Conservation (phyloP, 176 grass and related monocot genomes). For the Hordeum marinum region DNA sequence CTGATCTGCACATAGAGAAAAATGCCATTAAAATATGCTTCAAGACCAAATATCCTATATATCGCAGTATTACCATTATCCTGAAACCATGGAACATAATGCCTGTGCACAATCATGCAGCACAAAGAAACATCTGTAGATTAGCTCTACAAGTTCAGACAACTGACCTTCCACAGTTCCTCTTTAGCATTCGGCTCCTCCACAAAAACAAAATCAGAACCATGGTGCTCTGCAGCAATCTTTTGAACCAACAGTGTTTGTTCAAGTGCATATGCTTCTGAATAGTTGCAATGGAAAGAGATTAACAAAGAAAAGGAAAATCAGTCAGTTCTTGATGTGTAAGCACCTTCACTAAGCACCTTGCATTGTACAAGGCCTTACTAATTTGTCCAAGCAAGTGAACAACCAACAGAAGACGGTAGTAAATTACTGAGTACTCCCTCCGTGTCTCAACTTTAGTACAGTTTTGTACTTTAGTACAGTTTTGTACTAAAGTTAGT, state of each 20-base stretch:
- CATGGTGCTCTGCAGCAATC: constrained; percentile 78
- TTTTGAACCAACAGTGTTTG: constrained; percentile 92
- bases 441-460: too few species aligned
- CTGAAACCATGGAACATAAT: neutral
- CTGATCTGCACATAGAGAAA: constrained; percentile 57
- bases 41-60: neutral
- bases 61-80: neutral
- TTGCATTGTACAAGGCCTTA: too few species aligned
- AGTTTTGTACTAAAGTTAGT: too few species aligned
- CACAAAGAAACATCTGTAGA: neutral
- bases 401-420: neutral
- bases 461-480: too few species aligned
- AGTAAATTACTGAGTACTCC: neutral
- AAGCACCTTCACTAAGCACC: too few species aligned
- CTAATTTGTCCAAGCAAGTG: neutral
- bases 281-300: constrained; percentile 21
- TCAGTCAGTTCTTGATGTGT: neutral
- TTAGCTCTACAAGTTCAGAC: neutral
- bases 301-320: constrained; percentile 4
- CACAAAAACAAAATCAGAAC: constrained; percentile 90
- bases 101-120: neutral
- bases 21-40: constrained; percentile 23
- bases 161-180: constrained; percentile 86
- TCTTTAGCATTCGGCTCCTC: constrained; percentile 69
- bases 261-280: constrained; percentile 95